Evolutionary conservation across 768 basidiomycete genomes (phyloP), one percentile per base, ranked within the genome.

Genomic region (Agrocybe pediades): DNA sequence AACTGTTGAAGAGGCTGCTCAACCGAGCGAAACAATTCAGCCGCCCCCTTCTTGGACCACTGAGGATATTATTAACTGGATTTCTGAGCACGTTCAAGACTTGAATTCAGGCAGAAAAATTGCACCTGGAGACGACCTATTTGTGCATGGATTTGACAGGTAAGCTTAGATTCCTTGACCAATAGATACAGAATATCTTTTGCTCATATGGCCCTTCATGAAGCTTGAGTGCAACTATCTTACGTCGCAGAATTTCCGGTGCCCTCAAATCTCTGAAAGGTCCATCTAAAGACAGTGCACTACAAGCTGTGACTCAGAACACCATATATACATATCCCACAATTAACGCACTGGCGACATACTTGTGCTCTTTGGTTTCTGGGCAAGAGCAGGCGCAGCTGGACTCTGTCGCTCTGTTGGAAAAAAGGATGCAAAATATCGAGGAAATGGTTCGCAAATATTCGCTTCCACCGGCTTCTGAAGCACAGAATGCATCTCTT

Each of bases 401-500:
- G 33, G 40, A 11, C 54, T n/a, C n/a, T n/a, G n/a, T n/a, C n/a
- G n/a, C n/a, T n/a, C n/a, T n/a, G n/a, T n/a, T n/a, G n/a, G n/a
- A n/a, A n/a, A n/a, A n/a, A n/a, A n/a, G 44, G 17, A 47, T 52
- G 5, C 51, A 56, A 6, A 33, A 26, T 11, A 51, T 78, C 17
- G 67, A 75, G 50, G 46, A 51, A 1, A 70, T 73, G 70, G 70
- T 76, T 16, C 40, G 60, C 23, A 72, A 72, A 53, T 73, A 74
- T n/a, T n/a, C 25, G n/a, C 55, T 47, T 58, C 51, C 40, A 39
- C 11, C 21, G 43, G 46, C 55, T 56, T 60, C 51, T 54, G 16
- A 24, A 17, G 19, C 5, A 36, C 16, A 5, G 19, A 27, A 25
- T 19, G 8, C 15, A 21, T n/a, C n/a, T 48, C 40, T 23, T 41